These are phyloP conservation scores for Pezicula rhizophila DNA, from an alignment of 2,329 filamentous ascomycete genomes.

Conservation along the genomic window DNA sequence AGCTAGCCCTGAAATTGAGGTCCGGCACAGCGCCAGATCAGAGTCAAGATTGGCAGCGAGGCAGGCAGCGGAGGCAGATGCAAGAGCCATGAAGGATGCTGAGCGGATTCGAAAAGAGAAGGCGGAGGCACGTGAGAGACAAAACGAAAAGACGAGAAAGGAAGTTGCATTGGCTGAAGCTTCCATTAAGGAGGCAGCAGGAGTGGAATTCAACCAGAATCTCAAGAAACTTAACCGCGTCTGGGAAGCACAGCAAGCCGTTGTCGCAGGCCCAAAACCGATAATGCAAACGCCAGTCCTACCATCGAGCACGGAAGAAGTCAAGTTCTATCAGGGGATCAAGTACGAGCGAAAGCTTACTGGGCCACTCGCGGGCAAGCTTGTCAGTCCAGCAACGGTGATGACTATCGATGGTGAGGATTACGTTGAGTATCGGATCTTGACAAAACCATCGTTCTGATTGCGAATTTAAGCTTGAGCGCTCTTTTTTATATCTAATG, in stretches of 20 bases:
- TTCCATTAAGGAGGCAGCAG: conserved; percentile 17
- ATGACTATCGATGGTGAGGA: conserved; percentile 62
- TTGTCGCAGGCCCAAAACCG: background rate
- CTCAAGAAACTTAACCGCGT: conserved; percentile 25
- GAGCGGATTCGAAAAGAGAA: conserved; percentile 19
- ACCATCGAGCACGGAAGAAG: conserved; percentile 39
- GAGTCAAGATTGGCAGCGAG: conserved; percentile 17
- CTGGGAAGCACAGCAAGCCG: conserved; percentile 23
- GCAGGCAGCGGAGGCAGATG: conserved; percentile 19
- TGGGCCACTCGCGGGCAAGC: conserved; percentile 56
- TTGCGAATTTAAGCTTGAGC: background rate
- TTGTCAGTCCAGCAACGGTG: conserved; percentile 56
- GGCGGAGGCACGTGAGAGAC: conserved; percentile 17
- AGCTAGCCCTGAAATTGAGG: conserved; percentile 18
- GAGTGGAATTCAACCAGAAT: conserved; percentile 23
- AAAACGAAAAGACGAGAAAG: conserved; percentile 22
- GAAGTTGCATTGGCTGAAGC: conserved; percentile 22
- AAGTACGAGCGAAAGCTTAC: conserved; percentile 57
- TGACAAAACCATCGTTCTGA: conserved; percentile 51
- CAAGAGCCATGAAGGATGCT: conserved; percentile 4
- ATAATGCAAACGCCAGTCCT: background rate
- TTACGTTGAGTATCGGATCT: conserved; percentile 60
- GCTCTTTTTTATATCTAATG: background rate
- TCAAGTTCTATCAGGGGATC: conserved; percentile 51
- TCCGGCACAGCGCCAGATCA: conserved; percentile 22